Evolutionary conservation across 352 stramenopile genomes (phyloP).

Genomic region (Globisporangium camurandrum): DNA sequence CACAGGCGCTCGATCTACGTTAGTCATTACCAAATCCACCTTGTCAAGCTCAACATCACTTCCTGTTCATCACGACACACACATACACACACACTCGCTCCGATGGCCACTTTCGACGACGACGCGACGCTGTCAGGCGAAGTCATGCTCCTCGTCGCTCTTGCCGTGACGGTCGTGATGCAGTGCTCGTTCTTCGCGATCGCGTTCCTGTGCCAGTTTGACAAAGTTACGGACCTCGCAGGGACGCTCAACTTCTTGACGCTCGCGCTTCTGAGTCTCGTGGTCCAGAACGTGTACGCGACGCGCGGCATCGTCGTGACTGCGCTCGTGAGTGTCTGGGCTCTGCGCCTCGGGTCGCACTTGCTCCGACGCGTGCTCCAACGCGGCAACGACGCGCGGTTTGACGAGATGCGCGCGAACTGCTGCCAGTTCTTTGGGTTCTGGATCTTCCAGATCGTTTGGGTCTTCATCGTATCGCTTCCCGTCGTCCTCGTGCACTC

Average conservation of each 20-base stretch:
- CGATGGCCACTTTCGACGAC: slow-evolving; percentile 4
- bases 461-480: slow-evolving; percentile 68
- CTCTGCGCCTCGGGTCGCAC: slow-evolving; percentile 55
- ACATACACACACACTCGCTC: neutral
- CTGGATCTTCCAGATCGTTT: slow-evolving; percentile 80
- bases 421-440: slow-evolving; percentile 64
- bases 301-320: slow-evolving; percentile 44
- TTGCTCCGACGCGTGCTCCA: slow-evolving; percentile 59
- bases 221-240: slow-evolving; percentile 61
- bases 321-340: slow-evolving; percentile 41
- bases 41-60: no score
- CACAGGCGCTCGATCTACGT: no score
- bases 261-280: slow-evolving; percentile 40
- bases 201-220: slow-evolving; percentile 51
- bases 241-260: slow-evolving; percentile 53
- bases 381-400: slow-evolving; percentile 64
- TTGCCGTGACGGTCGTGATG: slow-evolving; percentile 39
- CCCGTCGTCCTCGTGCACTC: slow-evolving; percentile 62
- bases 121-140: slow-evolving; percentile 10
- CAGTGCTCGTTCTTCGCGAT: slow-evolving; percentile 57
- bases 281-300: slow-evolving; percentile 33
- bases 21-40: no score
- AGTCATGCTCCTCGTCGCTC: slow-evolving; percentile 35
- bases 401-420: slow-evolving; percentile 65
- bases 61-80: neutral